Conservation (phyloP, 805 yeast species). For the Kazachstania martiniae region DNA sequence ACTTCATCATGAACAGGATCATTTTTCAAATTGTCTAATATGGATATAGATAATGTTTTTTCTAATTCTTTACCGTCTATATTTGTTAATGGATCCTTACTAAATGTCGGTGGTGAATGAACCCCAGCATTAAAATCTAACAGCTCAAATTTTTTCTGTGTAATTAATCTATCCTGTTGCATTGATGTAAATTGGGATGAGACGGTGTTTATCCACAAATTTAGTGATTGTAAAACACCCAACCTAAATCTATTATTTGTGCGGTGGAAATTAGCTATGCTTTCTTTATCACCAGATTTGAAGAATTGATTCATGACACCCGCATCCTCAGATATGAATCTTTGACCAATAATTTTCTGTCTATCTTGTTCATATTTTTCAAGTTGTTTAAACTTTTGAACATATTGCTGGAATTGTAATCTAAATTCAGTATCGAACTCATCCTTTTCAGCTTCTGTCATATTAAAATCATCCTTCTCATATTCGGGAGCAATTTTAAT, state of each 20-base stretch:
- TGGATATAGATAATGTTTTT: slow-evolving; percentile 16
- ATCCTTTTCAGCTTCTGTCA: slow-evolving; percentile 41
- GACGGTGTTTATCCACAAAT: slow-evolving; percentile 32
- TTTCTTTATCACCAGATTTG: slow-evolving; percentile 23
- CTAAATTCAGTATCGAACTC: slow-evolving; percentile 46
- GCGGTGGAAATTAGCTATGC: slow-evolving; percentile 17
- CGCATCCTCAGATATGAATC: slow-evolving; percentile 10
- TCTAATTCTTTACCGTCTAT: slow-evolving; percentile 4
- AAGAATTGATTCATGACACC: slow-evolving; percentile 23
- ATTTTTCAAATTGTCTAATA: slow-evolving; percentile 19
- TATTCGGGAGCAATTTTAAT: slow-evolving; percentile 21
- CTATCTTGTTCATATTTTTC: slow-evolving; percentile 44
- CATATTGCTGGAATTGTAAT: slow-evolving; percentile 39
- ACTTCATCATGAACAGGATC: slow-evolving; percentile 26
- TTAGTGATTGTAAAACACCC: slow-evolving; percentile 40
- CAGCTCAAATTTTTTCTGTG: slow-evolving; percentile 28
- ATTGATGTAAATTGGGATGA: slow-evolving; percentile 38
- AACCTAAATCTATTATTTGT: slow-evolving; percentile 36
- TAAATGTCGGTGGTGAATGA: background rate
- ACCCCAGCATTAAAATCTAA: slow-evolving; percentile 15
- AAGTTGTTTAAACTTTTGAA: slow-evolving; percentile 38
- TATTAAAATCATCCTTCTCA: slow-evolving; percentile 13
- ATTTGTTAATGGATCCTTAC: background rate
- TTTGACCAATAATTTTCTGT: slow-evolving; percentile 16
- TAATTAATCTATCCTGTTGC: slow-evolving; percentile 37